Conservation (phyloP, 2,329 filamentous ascomycete species). For the Monosporascus sp. region DNA sequence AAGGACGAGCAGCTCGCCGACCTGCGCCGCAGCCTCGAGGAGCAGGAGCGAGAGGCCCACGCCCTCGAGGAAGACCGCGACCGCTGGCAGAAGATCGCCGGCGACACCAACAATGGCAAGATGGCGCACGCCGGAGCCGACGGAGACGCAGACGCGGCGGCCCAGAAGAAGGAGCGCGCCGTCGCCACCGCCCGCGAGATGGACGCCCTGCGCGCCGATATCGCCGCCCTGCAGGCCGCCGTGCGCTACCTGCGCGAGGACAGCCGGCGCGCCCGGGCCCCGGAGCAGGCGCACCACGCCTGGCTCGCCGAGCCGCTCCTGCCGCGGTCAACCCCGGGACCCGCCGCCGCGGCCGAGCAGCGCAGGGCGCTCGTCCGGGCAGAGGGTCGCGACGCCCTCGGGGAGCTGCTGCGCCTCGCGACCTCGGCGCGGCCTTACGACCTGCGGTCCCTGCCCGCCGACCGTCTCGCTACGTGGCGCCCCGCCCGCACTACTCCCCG, state of each 20-base stretch:
- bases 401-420: slow-evolving; percentile 60
- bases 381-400: slow-evolving; percentile 60
- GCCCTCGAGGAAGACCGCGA: slow-evolving; percentile 60
- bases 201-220: slow-evolving; percentile 65
- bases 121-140: slow-evolving; percentile 42
- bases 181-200: slow-evolving; percentile 69
- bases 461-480: slow-evolving; percentile 58
- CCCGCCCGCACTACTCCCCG: slow-evolving; percentile 59
- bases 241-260: slow-evolving; percentile 65
- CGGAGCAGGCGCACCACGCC: slow-evolving; percentile 49
- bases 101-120: slow-evolving; percentile 41
- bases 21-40: slow-evolving; percentile 60
- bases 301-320: slow-evolving; percentile 62
- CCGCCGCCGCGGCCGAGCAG: slow-evolving; percentile 49
- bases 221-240: slow-evolving; percentile 58
- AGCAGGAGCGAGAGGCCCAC: slow-evolving; percentile 62
- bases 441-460: slow-evolving; percentile 49
- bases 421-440: slow-evolving; percentile 53
- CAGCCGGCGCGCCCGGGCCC: slow-evolving; percentile 55
- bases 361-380: slow-evolving; percentile 52
- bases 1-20: slow-evolving; percentile 45
- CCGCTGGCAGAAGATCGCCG: slow-evolving; percentile 67
- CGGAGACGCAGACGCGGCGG: slow-evolving; percentile 44
- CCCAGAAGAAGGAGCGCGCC: slow-evolving; percentile 52
- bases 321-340: slow-evolving; percentile 32